Evolutionary conservation across 257 asterid genomes (phyloP).

Genomic region (Gynochthodes officinalis): DNA sequence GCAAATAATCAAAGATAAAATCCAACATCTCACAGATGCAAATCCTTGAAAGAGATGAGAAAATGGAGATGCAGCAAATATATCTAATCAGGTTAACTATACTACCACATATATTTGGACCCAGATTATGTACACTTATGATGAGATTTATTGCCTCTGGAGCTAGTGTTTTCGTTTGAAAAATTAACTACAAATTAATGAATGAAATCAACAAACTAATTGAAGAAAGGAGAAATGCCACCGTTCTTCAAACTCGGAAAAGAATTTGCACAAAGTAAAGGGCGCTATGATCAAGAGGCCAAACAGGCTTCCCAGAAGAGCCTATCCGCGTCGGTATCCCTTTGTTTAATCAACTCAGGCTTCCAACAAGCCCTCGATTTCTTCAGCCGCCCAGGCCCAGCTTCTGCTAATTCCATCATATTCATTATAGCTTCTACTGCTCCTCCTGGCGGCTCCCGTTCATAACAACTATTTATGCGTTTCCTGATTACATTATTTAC

Average conservation of each 20-base stretch:
- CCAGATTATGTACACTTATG: background rate
- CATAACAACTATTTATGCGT: background rate
- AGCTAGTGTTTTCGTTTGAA: background rate
- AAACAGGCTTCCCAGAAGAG: slow-evolving; percentile 31
- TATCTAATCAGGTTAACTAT: no score
- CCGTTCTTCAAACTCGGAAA: background rate
- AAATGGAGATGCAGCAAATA: background rate
- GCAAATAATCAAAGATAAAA: background rate
- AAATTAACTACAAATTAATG: no score
- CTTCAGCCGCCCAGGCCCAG: background rate
- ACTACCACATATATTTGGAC: no score
- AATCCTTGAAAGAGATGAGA: background rate
- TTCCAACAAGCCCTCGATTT: background rate
- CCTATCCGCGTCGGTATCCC: slow-evolving; percentile 26
- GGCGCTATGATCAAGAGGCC: slow-evolving; percentile 26
- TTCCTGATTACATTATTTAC: background rate
- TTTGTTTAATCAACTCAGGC: slow-evolving; percentile 1
- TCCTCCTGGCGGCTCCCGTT: background rate
- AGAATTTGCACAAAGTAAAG: no score
- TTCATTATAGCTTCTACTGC: background rate
- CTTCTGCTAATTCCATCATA: background rate
- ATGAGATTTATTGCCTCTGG: background rate
- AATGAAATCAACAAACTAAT: no score
- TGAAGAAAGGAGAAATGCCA: background rate
- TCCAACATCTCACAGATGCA: background rate